Base-by-base conservation (phyloP, 192 early-diverging fungal species). In the Bifiguratus adelaidae region DNA sequence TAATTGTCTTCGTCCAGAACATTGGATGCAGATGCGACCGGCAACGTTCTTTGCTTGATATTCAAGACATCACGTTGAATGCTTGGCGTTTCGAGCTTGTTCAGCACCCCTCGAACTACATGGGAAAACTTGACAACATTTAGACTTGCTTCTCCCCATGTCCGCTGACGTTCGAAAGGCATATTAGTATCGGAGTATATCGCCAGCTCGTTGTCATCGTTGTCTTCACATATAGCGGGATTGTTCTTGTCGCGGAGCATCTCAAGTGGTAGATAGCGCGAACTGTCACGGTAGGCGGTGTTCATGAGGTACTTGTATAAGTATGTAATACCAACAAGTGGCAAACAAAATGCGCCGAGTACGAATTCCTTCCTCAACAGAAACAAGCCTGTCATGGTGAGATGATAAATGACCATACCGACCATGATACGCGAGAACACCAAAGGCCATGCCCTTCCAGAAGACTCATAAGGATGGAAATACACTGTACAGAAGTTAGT, bases 391-490 rank as follows among this genome's bases (percentile, higher is more conserved):
- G 78, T 45, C 44, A 80, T 78, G 3, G 80, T 73, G 7, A 72
- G 44, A 51, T 86, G 74, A 52, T 78, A 86, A 18, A 86, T 69
- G 30, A 81, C 50, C 26, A 88, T 54, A 1, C 80, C 70, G 20
- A 82, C 29, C 5, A 77, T 80, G 48, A 88, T 71, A 9, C 83
- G 65, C 15, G 75, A 74, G 30, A 83, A 82, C 15, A 84, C 76
- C 40, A 75, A 63, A 24, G 85, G 83, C 85, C 85, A 88, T 21
- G 69, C 73, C 51, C 68, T 58, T 19, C 85, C 85, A 16, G 72
- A 67, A 3, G 80, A 73, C 58, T 84, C 81, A 26, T 80, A 81
- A n/a, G 81, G 78, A 34, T 81, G 74, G 44, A 84, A 85, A 37
- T 82, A 82, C 4, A 88, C 81, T 71, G 47, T 13, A 47, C 15